Percentiles rank a stretch among this genome's conserved stretches.
Evolutionary conservation across 176 grass and related monocot genomes (phyloP).

Genomic region (Hordeum marinum): DNA sequence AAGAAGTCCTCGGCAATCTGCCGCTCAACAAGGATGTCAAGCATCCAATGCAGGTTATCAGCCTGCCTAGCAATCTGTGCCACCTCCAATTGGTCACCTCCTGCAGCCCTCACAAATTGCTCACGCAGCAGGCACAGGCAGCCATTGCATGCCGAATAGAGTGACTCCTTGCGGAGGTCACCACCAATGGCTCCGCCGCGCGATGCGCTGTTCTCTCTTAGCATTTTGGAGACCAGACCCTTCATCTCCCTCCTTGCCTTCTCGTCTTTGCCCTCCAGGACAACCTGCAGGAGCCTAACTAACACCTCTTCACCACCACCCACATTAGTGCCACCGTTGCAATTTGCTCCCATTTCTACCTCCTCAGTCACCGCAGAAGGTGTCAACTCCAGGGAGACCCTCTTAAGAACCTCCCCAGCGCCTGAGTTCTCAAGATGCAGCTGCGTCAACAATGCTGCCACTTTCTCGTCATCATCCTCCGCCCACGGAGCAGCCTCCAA

Average conservation of each 20-base stretch:
- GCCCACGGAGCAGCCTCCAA: slow-evolving; percentile 81
- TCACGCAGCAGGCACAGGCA: slow-evolving; percentile 64
- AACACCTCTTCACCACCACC: slow-evolving; percentile 73
- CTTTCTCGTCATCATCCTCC: slow-evolving; percentile 94
- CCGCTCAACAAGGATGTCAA: slow-evolving; percentile 90
- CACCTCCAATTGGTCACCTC: slow-evolving; percentile 47
- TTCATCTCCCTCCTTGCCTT: slow-evolving; percentile 99
- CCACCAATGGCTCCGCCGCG: slow-evolving; percentile 42
- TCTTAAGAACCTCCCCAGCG: slow-evolving; percentile 84
- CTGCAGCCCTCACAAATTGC: slow-evolving; percentile 53
- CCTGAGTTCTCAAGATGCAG: slow-evolving; percentile 79
- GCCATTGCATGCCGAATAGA: slow-evolving; percentile 77
- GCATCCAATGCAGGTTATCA: slow-evolving; percentile 97
- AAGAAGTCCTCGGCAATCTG: slow-evolving; percentile 92
- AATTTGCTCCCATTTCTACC: slow-evolving; percentile 28
- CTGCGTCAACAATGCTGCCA: slow-evolving; percentile 71
- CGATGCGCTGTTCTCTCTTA: slow-evolving; percentile 72
- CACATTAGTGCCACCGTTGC: slow-evolving; percentile 23
- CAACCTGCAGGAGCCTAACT: slow-evolving; percentile 82
- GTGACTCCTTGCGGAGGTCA: slow-evolving; percentile 86
- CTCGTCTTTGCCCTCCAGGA: slow-evolving; percentile 94
- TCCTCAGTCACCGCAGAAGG: slow-evolving; percentile 47
- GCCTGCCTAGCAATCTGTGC: slow-evolving; percentile 75
- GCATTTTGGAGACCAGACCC: slow-evolving; percentile 96
- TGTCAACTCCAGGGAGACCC: slow-evolving; percentile 72